Base-by-base conservation (phyloP, 306 rosid species). In the Geum urbanum region DNA sequence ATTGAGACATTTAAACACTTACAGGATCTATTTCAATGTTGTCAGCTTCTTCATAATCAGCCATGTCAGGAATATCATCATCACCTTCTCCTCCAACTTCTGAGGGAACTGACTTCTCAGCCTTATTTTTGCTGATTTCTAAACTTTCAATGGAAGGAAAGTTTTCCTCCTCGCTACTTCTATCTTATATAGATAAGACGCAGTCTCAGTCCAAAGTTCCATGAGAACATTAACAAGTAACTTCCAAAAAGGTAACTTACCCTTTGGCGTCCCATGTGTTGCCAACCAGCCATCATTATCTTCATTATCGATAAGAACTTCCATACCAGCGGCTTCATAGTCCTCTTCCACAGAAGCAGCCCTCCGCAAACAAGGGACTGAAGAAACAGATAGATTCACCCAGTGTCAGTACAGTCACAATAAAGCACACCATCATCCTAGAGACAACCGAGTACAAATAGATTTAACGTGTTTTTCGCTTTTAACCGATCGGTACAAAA, bases 211-310 rank as follows among this genome's bases (percentile, higher is more conserved):
- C 27, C 5, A 63, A 63, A 59, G 47, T 73, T 68, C 54, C 55
- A 63, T 12, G 4, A 55, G 62, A 59, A 62, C 8, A 63, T 24
- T 16, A 41, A 41, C 24, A 24, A 61, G 15, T 24, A 19, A 47
- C 2, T 16, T 9, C 40, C 11, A 35, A 63, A 41, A 69, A 27
- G 74, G 62, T 62, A 50, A 69, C 69, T 14, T 58, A 87, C 96
- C 97, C 80, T 87, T 94, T 22, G 99, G 99, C 82, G 84, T 88
- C 70, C 98, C 96, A 45, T 94, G 98, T 60, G 97, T 90, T 65
- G 98, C 98, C 79, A 94, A 76, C 98, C 98, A 94, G 47, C 98
- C 98, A 77, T 94, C 96, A 70, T 86, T 84, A 65, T 92, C 98
- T 79, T 90, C 98, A 63, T 87, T 84, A 70, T 94, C 99, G 69